Base-by-base conservation (phyloP, 495 filamentous ascomycete genomes). In the Aspergillus diversus region DNA sequence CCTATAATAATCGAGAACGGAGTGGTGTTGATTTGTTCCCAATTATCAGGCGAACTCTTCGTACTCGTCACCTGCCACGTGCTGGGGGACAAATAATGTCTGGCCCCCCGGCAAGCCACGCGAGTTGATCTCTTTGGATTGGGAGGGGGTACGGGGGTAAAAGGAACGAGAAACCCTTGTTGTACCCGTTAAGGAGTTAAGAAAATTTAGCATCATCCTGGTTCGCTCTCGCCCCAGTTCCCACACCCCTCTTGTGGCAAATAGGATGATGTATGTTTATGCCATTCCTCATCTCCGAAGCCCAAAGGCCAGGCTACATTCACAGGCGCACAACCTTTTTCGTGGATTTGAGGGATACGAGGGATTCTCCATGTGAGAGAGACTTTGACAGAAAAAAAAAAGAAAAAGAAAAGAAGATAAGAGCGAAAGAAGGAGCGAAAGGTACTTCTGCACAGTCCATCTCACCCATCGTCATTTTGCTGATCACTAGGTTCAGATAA, bases 61-160 rank as follows among this genome's bases (percentile, higher is more conserved):
- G n/a, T 53, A 53, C 35, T 57, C 61, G 59, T 63, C 55, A 52
- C 43, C 43, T 64, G 63, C 61, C 61, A 63, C 61, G 61, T 63
- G 61, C 54, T 32, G 47, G 60, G 12, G 50, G 39, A 56, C 49
- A 60, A 54, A 32, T 43, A n/a, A 54, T 53, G 58, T 60, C n/a
- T 57, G 60, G 60, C 33, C 42, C 47, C 49, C 61, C 33, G 55
- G 54, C 43, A 33, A 56, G 52, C 58, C 61, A 63, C 61, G 61
- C 61, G 61, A 63, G 53, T 43, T 63, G 59, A 57, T 52, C 61
- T 17, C 43, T 51, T 17, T 27, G 21, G 21, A 27, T 27, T 27
- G 21, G 21, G 21, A 27, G 21, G 21, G 21, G 21, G 21, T 27
- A 27, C 21, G 21, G 21, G 21, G 21, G 21, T 1, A 1, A 27